Conservation (phyloP, 192 early-diverging fungal genomes). For the Backusella sp. region DNA sequence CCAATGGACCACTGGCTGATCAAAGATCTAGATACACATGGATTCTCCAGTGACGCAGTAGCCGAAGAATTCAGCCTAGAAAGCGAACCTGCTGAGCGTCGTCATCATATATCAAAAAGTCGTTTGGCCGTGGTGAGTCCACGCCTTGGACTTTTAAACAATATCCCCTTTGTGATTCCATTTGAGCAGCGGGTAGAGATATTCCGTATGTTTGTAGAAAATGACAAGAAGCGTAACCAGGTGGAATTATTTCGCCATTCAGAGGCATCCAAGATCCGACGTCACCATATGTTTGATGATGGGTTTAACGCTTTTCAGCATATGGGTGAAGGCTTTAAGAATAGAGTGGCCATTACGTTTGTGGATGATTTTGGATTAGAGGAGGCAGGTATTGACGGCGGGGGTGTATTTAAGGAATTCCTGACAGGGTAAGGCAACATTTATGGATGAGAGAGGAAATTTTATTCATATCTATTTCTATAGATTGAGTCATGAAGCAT, state of each 20-base stretch:
- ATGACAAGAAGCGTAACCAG: conserved; percentile 53
- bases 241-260: conserved; percentile 22
- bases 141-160: conserved; percentile 62
- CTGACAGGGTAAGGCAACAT: conserved; percentile 59
- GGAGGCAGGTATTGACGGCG: conserved; percentile 96
- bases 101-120: conserved; percentile 13
- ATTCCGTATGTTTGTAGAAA: conserved; percentile 75
- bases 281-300: conserved; percentile 87
- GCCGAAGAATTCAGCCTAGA: conserved; percentile 51
- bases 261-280: conserved; percentile 59
- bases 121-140: conserved; percentile 45
- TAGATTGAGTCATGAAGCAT: conserved; percentile 69
- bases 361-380: conserved; percentile 77
- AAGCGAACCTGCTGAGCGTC: conserved; percentile 9
- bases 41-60: conserved; percentile 54
- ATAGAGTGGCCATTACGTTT: conserved; percentile 82
- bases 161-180: conserved; percentile 90
- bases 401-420: conserved; percentile 98
- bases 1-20: conserved; percentile 70
- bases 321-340: conserved; percentile 69
- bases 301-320: conserved; percentile 73
- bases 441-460: not conserved
- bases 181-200: conserved; percentile 87
- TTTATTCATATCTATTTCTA: not conserved
- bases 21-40: conserved; percentile 55